phyloP scores from a whole-genome alignment of 176 grass and related monocot genomes.

The Elaeis guineensis region DNA sequence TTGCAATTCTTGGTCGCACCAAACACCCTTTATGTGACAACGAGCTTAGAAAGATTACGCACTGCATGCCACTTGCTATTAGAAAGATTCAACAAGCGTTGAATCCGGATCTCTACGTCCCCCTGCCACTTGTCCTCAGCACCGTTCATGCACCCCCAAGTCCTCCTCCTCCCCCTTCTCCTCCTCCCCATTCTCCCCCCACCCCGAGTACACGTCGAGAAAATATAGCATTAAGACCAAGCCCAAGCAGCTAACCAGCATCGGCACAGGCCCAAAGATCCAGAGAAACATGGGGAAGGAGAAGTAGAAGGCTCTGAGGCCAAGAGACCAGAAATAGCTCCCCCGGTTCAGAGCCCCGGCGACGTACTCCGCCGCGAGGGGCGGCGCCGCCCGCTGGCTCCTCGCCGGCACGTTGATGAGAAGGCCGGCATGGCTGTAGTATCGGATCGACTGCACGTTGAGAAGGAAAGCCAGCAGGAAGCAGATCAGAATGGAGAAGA shows the following conservation, averaged over 20 bases:
- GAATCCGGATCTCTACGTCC: too few relatives aligned
- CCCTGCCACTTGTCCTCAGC: too few relatives aligned
- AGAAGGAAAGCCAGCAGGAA: slow-evolving; percentile 78
- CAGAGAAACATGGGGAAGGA: slow-evolving; percentile 73
- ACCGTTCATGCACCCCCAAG: too few relatives aligned
- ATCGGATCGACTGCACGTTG: slow-evolving; percentile 74
- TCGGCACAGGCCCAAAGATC: slow-evolving; percentile 79
- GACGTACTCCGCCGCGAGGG: slow-evolving; percentile 31
- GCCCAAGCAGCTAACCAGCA: slow-evolving; percentile 23
- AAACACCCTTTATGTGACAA: too few relatives aligned
- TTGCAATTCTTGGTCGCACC: too few relatives aligned
- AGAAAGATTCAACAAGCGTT: too few relatives aligned
- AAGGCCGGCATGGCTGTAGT: slow-evolving; percentile 68
- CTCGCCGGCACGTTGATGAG: slow-evolving; percentile 50
- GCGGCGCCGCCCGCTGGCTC: not conserved
- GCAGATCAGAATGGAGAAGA: slow-evolving; percentile 63
- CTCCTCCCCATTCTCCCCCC: too few relatives aligned
- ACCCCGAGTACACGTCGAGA: too few relatives aligned
- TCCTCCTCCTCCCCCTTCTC: not conserved
- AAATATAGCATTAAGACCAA: too few relatives aligned
- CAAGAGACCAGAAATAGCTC: slow-evolving; percentile 78
- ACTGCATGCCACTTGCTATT: too few relatives aligned
- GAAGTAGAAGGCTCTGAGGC: slow-evolving; percentile 70
- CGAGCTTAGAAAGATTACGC: too few relatives aligned
- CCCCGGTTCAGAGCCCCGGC: slow-evolving; percentile 50